Base-by-base conservation (phyloP, 73 alveolate genomes). In the Uronychia binucleata region DNA sequence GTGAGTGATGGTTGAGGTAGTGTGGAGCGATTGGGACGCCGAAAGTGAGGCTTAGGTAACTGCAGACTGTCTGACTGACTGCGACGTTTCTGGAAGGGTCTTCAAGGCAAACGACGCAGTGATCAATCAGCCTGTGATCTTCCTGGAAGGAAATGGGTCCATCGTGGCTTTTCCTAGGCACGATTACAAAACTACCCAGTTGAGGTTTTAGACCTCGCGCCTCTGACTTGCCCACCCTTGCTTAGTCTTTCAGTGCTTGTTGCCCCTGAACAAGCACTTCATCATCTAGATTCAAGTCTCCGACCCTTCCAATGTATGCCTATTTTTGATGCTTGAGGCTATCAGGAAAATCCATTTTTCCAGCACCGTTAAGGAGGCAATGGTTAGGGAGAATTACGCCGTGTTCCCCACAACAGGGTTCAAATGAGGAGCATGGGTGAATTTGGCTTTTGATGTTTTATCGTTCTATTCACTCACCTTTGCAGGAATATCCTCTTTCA, bases 1-100 rank as follows among this genome's bases (percentile, higher is more conserved):
- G 67, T 46, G 67, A 46, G 67, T 46, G 67, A 46, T 46, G 67
- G 67, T 46, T 46, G 67, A 46, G 67, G 67, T 46, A 46, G 67
- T 46, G 67, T 46, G 67, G 67, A 46, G 67, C n/a, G 19, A 11
- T 19, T 46, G 67, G 67, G 67, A 46, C 67, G 5, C 5, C 67
- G 67, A 46, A 46, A 46, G 67, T 46, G 19, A 19, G 67, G 5
- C 67, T 5, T 19, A 46, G 5, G n/a, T 46, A 5, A 46, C 67
- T 19, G n/a, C 19, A 46, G 67, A 46, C 67, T 46, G 67, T 46
- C 67, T 46, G 19, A 46, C n/a, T 46, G 67, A 46, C 67, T 46
- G 67, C 19, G 67, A 46, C 19, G 19, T 46, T 19, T 11, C n/a
- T 46, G 67, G 67, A 19, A 46, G 19, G 67, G 67, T 46, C 67